These are phyloP conservation scores for Tolypocladium amazonense DNA, from an alignment of 2,329 filamentous ascomycete genomes.

Conservation along the genomic window DNA sequence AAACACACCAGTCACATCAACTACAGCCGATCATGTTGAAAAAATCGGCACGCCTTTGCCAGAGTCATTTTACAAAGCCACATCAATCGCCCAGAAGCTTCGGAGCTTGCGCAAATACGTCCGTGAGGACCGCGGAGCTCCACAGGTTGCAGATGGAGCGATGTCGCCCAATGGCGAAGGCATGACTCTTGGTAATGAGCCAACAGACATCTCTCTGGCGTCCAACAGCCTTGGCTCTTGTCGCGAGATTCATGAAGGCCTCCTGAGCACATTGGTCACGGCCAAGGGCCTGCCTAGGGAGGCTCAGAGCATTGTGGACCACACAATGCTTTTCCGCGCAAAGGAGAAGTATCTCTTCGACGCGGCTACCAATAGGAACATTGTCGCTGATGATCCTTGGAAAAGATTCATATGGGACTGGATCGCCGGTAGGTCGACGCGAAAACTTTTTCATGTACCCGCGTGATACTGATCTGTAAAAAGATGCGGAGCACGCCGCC, in stretches of 20 bases:
- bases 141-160: constrained; percentile 11
- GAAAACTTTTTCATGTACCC: neutral
- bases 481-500: constrained; percentile 53
- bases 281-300: constrained; percentile 36
- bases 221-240: constrained; percentile 34
- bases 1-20: constrained; percentile 20
- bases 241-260: constrained; percentile 45
- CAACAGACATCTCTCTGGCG: constrained; percentile 25
- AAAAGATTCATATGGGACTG: constrained; percentile 73
- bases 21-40: constrained; percentile 24
- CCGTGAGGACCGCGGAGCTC: constrained; percentile 15
- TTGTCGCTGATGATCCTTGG: constrained; percentile 64
- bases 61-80: constrained; percentile 28
- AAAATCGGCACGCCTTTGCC: constrained; percentile 25
- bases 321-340: constrained; percentile 48
- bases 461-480: constrained; percentile 8
- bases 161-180: constrained; percentile 13
- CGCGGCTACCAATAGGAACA: constrained; percentile 50
- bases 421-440: constrained; percentile 45
- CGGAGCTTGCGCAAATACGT: constrained; percentile 31
- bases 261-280: constrained; percentile 34
- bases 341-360: constrained; percentile 55
- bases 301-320: constrained; percentile 42
- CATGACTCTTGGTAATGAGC: constrained; percentile 17
- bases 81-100: constrained; percentile 38